Evolutionary conservation across 2,329 filamentous ascomycete genomes (phyloP).

Genomic region (Colletotrichum melonis): DNA sequence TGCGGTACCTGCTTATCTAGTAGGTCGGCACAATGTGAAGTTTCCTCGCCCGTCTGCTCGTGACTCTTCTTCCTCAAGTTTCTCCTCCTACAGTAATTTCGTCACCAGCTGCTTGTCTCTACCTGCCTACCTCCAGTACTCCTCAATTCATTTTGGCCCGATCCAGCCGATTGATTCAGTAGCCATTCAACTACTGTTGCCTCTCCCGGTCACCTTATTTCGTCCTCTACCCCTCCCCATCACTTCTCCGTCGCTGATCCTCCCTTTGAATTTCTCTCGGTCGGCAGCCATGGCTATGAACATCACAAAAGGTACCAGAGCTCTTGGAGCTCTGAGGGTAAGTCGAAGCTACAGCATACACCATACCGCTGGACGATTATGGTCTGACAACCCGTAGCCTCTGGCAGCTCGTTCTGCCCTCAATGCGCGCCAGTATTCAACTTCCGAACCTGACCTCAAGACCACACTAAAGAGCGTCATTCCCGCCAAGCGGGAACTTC

Average conservation of each 20-base stretch:
- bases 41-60: neutral
- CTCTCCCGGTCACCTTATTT: neutral
- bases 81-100: neutral
- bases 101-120: neutral
- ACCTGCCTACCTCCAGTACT: neutral
- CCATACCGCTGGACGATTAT: no score
- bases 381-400: slow-evolving; percentile 29
- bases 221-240: neutral
- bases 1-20: neutral
- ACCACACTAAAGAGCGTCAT: slow-evolving; percentile 85
- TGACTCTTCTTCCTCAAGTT: slow-evolving; percentile 7
- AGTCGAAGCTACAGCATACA: slow-evolving; percentile 38
- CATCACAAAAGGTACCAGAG: slow-evolving; percentile 70
- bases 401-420: slow-evolving; percentile 43
- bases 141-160: neutral
- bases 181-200: neutral
- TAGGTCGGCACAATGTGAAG: neutral
- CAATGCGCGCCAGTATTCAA: slow-evolving; percentile 65
- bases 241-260: neutral
- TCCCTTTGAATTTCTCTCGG: slow-evolving; percentile 11
- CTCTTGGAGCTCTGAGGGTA: slow-evolving; percentile 74
- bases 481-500: slow-evolving; percentile 90
- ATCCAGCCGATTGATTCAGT: neutral
- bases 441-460: slow-evolving; percentile 90
- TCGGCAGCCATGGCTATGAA: slow-evolving; percentile 69